A percentile compares a stretch with the other conserved stretches of the same genome.
These are phyloP conservation scores for Scenedesmus sp. DNA, from an alignment of 163 green algal species.

Conservation along the genomic window DNA sequence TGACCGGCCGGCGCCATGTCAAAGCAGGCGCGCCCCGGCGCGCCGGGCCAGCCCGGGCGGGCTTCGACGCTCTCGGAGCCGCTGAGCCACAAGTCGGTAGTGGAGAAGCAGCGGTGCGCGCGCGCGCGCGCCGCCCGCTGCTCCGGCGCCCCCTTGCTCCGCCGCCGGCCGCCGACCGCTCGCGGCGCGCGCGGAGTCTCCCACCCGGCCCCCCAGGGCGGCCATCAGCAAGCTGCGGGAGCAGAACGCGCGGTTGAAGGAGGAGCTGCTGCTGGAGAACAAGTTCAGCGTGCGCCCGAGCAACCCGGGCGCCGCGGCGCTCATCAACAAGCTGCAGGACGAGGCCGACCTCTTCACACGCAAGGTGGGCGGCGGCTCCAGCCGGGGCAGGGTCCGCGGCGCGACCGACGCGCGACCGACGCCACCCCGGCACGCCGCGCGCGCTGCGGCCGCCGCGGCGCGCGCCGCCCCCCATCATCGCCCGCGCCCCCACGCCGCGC, in stretches of 20 bases:
- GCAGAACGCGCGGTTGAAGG: constrained; percentile 91
- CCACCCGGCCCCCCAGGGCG: constrained; percentile 15
- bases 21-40: no score
- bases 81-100: constrained; percentile 64
- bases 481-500: no score
- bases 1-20: no score
- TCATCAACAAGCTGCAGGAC: constrained; percentile 60
- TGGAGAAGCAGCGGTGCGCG: constrained; percentile 64
- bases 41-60: no score
- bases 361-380: no score
- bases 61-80: no score
- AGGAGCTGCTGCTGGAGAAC: constrained; percentile 91
- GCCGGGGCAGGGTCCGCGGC: no score
- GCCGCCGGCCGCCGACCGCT: neutral
- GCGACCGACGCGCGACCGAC: no score
- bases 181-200: neutral
- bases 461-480: no score
- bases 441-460: no score
- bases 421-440: no score
- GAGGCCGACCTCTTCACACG: constrained; percentile 65
- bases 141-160: neutral
- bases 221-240: constrained; percentile 81
- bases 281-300: constrained; percentile 80
- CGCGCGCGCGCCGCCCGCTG: no score
- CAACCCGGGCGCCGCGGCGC: constrained; percentile 28